A percentile compares a stretch with the other conserved stretches of the same genome.
phyloP scores from a whole-genome alignment of 768 basidiomycete species.

The Terana coerulea region DNA sequence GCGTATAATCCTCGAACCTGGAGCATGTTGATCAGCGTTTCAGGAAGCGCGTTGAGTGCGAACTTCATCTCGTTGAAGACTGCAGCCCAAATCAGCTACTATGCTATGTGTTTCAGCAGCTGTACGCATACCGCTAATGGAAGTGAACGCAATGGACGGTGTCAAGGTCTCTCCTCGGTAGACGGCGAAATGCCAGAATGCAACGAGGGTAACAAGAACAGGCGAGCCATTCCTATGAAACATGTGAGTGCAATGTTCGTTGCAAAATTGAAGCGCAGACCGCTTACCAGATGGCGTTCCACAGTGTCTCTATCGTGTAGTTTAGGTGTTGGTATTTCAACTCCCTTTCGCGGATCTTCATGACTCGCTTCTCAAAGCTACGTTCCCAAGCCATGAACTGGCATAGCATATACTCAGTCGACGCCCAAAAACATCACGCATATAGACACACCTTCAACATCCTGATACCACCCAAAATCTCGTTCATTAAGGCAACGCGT shows the following conservation, averaged over 20 bases:
- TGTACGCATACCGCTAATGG: slow-evolving; percentile 39
- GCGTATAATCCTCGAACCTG: slow-evolving; percentile 45
- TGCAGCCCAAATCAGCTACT: slow-evolving; percentile 20
- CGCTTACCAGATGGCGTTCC: slow-evolving; percentile 52
- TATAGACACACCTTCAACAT: slow-evolving; percentile 66
- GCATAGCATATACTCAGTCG: background rate
- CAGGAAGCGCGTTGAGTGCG: slow-evolving; percentile 82
- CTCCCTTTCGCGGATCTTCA: slow-evolving; percentile 75
- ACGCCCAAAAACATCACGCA: background rate
- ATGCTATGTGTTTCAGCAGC: background rate
- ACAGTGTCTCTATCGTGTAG: slow-evolving; percentile 73
- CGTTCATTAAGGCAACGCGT: slow-evolving; percentile 89
- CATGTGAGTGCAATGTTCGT: background rate
- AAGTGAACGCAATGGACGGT: slow-evolving; percentile 80
- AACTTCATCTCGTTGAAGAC: slow-evolving; percentile 90
- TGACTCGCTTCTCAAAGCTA: slow-evolving; percentile 74
- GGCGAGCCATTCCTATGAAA: slow-evolving; percentile 39
- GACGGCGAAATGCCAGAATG: slow-evolving; percentile 65
- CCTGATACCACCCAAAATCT: slow-evolving; percentile 84
- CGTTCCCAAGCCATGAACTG: slow-evolving; percentile 96
- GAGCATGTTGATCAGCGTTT: slow-evolving; percentile 86
- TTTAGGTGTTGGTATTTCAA: slow-evolving; percentile 82
- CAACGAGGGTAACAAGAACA: slow-evolving; percentile 45
- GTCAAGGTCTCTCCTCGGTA: slow-evolving; percentile 65
- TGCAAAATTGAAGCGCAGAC: background rate